These are phyloP conservation scores for Pyrenophora teres DNA, from an alignment of 2,329 filamentous ascomycete genomes.

Conservation along the genomic window DNA sequence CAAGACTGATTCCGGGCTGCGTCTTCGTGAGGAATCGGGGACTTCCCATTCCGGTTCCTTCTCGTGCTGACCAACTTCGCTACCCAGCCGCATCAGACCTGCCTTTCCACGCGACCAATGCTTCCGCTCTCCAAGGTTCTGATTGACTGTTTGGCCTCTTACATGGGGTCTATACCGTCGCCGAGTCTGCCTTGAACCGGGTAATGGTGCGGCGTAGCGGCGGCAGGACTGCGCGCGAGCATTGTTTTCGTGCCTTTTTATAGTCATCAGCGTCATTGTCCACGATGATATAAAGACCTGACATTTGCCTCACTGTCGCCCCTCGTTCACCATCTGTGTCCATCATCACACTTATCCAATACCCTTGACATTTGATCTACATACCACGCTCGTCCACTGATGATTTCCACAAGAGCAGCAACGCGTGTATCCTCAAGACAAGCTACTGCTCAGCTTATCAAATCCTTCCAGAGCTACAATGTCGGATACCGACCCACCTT, in stretches of 20 bases:
- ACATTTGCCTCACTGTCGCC: slow-evolving; percentile 23
- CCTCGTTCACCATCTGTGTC: slow-evolving; percentile 23
- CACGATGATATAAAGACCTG: slow-evolving; percentile 36
- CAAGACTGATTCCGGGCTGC: not conserved
- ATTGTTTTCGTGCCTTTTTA: slow-evolving; percentile 10
- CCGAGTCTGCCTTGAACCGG: slow-evolving; percentile 7
- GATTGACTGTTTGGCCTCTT: slow-evolving; percentile 8
- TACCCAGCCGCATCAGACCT: slow-evolving; percentile 24
- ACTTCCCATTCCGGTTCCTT: slow-evolving; percentile 17
- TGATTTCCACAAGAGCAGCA: slow-evolving; percentile 36
- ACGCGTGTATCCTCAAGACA: slow-evolving; percentile 40
- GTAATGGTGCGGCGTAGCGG: slow-evolving; percentile 16
- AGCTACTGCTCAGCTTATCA: slow-evolving; percentile 46
- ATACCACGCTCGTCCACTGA: slow-evolving; percentile 19
- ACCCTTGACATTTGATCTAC: slow-evolving; percentile 3
- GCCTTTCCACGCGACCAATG: slow-evolving; percentile 22
- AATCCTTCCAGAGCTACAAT: slow-evolving; percentile 42
- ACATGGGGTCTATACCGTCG: slow-evolving; percentile 8
- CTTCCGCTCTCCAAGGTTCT: slow-evolving; percentile 5
- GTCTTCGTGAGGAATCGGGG: not conserved
- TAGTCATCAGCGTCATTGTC: slow-evolving; percentile 22
- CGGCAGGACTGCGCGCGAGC: slow-evolving; percentile 6
- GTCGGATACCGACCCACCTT: slow-evolving; percentile 40
- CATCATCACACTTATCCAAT: slow-evolving; percentile 8
- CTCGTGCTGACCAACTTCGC: slow-evolving; percentile 16